A percentile compares a stretch with the other conserved stretches of the same genome.
Evolutionary conservation across 2,329 filamentous ascomycete species (phyloP).

Genomic region (Nothophoma quercina): DNA sequence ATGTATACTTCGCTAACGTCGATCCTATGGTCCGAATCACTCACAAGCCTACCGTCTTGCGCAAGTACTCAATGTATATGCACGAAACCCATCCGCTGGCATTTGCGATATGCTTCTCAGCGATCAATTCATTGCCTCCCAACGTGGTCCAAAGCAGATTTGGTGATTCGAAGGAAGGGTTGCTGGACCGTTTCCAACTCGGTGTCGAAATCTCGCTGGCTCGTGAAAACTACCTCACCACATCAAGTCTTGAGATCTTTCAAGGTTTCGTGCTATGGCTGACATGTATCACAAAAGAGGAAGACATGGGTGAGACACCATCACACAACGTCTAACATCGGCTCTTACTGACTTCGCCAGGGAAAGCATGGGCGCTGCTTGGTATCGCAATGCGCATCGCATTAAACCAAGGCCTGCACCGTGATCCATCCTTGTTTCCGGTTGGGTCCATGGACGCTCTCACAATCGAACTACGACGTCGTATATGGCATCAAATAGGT

Average conservation of each 20-base stretch:
- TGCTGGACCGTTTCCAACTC: conserved; percentile 43
- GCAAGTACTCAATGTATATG: conserved; percentile 39
- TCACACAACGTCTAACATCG: no score
- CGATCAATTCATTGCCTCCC: conserved; percentile 45
- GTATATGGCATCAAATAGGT: conserved; percentile 49
- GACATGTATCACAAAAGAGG: conserved; percentile 48
- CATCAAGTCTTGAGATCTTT: conserved; percentile 47
- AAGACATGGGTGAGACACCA: conserved; percentile 46
- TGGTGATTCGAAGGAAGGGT: conserved; percentile 41
- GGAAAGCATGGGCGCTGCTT: conserved; percentile 49
- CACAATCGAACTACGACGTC: conserved; percentile 48
- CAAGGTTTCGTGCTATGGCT: conserved; percentile 49
- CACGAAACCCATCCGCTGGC: conserved; percentile 42
- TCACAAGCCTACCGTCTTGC: conserved; percentile 42
- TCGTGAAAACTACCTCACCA: conserved; percentile 48
- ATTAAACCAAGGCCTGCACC: conserved; percentile 48
- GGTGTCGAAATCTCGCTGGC: conserved; percentile 48
- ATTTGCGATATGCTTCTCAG: conserved; percentile 49
- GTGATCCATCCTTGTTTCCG: conserved; percentile 49
- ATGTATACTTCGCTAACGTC: conserved; percentile 47
- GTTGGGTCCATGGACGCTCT: conserved; percentile 47
- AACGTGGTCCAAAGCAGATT: conserved; percentile 42
- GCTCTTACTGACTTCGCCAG: conserved; percentile 20
- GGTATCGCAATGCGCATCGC: conserved; percentile 49
- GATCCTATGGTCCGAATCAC: conserved; percentile 49